Percentiles rank a stretch among this genome's conserved stretches.
Evolutionary conservation across 352 stramenopile genomes (phyloP).

Genomic region (Thraustochytrium sp.): DNA sequence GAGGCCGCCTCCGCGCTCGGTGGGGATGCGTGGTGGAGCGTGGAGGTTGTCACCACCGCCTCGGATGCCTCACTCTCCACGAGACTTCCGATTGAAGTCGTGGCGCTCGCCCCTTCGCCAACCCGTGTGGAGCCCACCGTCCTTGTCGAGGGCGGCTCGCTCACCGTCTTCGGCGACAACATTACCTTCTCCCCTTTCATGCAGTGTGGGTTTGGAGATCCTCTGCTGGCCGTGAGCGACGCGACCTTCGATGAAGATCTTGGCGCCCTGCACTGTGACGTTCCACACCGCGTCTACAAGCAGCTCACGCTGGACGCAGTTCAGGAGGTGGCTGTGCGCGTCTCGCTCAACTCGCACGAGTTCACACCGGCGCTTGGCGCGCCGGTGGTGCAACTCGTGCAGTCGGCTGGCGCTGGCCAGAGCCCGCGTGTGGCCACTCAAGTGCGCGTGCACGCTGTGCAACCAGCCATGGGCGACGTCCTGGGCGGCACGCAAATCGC

Average conservation of each 20-base stretch:
- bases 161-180: not conserved
- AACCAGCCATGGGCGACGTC: not conserved
- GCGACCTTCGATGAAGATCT: not conserved
- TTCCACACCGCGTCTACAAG: not conserved
- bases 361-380: not conserved
- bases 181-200: not conserved
- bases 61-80: not conserved
- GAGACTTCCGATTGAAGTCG: not conserved
- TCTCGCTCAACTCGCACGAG: not conserved
- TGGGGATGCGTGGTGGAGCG: not conserved
- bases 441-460: not conserved
- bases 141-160: not conserved
- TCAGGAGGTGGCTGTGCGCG: not conserved
- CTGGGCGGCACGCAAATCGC: not conserved
- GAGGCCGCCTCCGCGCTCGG: not conserved
- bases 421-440: not conserved
- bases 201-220: slow-evolving; percentile 2
- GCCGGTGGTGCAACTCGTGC: not conserved
- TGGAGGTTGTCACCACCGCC: not conserved
- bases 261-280: not conserved
- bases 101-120: not conserved
- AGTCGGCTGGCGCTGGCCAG: not conserved
- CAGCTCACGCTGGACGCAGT: not conserved
- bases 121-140: not conserved
- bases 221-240: not conserved